Base-by-base conservation (phyloP, 495 filamentous ascomycete genomes). In the Cryomyces minteri region DNA sequence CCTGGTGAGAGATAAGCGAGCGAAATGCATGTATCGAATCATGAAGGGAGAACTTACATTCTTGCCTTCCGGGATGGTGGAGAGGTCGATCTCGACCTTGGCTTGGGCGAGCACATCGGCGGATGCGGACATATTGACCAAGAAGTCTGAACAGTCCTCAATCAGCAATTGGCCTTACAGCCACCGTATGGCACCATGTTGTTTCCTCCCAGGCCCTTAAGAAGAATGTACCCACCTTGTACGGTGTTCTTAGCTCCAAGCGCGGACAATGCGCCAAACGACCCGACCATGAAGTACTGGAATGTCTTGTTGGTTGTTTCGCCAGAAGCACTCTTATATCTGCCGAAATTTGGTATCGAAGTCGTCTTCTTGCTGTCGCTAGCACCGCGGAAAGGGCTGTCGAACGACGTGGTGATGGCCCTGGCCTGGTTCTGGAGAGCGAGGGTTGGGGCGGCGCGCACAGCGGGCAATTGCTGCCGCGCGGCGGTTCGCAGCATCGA, bases 91-190 rank as follows among this genome's bases (percentile, higher is more conserved):
- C 69, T 99, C 92, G 54, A 99, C 88, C 78, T 99, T 99, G 60
- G 92, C 92, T 76, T 95, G 87, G 60, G 92, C 92, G 63, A 99
- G 71, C 56, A 99, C 86, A 61, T 99, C 92, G 63, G 92, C 92
- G 45, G 92, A 99, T 49, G 92, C 92, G 62, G 92, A 87, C 92
- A 99, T 95, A 74, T 93, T 96, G 69, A 93, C 87, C 38, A 99
- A 73, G 79, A 99, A 96, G 69, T 96, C 90, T 95, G 65, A 18
- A 34, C 33, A 29, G 34, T 39, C 43, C 43, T 8, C 43, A 41
- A 43, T 56, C 49, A 56, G 54, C 51, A 39, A 31, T 7, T 50
- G n/a, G 18, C 31, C 43, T 48, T 51, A 50, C 29, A 32, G 28
- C 31, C 40, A 41, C 11, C 40, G 11, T 28, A 31, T 40, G 32